phyloP scores from a whole-genome alignment of 495 filamentous ascomycete genomes.

The Paragyromitra xinjiangensis region DNA sequence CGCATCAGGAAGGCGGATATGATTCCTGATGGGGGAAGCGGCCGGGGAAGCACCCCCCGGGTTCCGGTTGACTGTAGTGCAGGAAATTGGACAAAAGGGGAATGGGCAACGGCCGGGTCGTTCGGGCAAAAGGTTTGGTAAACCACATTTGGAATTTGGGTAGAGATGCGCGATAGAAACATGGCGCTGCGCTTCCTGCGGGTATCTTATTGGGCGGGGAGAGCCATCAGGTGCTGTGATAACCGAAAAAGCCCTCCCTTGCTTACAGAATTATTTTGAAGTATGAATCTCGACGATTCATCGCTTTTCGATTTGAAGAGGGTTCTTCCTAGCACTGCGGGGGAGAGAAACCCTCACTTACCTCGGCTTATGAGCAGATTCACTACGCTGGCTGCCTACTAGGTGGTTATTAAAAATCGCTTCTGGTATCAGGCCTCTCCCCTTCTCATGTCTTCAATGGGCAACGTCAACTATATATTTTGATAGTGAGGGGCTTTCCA shows the following conservation, averaged over 20 bases:
- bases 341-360: too few species aligned
- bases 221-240: too few species aligned
- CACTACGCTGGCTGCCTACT: too few species aligned
- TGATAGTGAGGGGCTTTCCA: neutral
- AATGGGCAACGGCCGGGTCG: constrained; percentile 10
- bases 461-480: neutral
- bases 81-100: neutral
- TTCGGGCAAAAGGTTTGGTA: neutral
- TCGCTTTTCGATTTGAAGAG: too few species aligned
- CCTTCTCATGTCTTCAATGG: neutral
- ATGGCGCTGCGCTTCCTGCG: neutral
- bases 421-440: neutral
- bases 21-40: constrained; percentile 7
- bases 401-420: too few species aligned
- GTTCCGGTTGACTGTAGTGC: constrained; percentile 1
- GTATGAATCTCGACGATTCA: too few species aligned
- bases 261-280: too few species aligned
- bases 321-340: too few species aligned
- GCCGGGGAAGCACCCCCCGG: constrained; percentile 24
- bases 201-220: too few species aligned
- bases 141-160: neutral
- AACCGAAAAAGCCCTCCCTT: too few species aligned
- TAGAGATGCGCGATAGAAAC: neutral
- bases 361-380: too few species aligned
- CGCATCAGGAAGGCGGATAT: constrained; percentile 15